Evolutionary conservation across 495 filamentous ascomycete genomes (phyloP), one percentile per base, ranked within the genome.

Genomic region (Penicillium atrosanguineum): DNA sequence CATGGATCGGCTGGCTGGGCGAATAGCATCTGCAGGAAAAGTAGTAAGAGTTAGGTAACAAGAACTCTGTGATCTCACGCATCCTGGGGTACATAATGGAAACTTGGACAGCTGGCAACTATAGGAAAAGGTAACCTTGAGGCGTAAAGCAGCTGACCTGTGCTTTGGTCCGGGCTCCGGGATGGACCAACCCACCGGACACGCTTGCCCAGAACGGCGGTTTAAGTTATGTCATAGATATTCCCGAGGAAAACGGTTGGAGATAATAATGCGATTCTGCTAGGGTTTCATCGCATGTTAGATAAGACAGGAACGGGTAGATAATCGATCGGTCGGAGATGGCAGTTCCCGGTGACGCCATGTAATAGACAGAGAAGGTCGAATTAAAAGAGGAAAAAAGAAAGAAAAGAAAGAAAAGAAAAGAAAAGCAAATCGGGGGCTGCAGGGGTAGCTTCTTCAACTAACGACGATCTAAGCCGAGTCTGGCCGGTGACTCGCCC

Each of bases 371-470:
- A 26, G 25, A 39, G 43, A 43, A 43, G 25, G 20, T n/a, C 46
- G 16, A 44, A 15, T 34, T 34, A 34, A 55, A 20, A 40, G 45
- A 47, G 34, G 37, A 21, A 40, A 44, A 43, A 25, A 21, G n/a
- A 28, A 29, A 29, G 44, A 44, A 34, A 41, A 44, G 28, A 44
- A 42, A 53, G 44, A 51, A 36, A 28, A 51, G 46, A 53, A 50
- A 49, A 52, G 58, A 56, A 57, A 45, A 51, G 37, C 49, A 60
- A 59, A 61, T 61, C 54, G 46, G 43, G 40, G 52, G 39, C 60
- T 66, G 60, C 63, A 66, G 63, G 63, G 63, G 63, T 61, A 64
- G 63, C 60, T 61, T 34, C 31, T 34, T 14, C 23, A 23, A 14
- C 31, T 34, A 34, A 1, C 1, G 9, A 34, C 31, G 48, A 42